phyloP scores from a whole-genome alignment of 1,284 basidiomycete genomes.

The Rugosomyces carneus region DNA sequence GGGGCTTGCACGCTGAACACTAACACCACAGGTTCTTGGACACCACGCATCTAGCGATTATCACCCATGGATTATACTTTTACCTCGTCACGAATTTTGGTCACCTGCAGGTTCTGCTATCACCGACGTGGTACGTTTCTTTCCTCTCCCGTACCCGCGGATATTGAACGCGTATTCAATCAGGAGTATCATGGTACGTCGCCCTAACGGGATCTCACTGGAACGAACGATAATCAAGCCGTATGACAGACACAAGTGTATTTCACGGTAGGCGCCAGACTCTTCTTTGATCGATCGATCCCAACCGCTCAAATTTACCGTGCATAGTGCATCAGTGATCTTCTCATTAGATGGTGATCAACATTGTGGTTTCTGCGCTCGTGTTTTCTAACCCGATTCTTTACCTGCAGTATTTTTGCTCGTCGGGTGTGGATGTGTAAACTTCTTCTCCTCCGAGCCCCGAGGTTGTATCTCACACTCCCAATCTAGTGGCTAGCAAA shows the following conservation, averaged over 20 bases:
- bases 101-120: slow-evolving; percentile 18
- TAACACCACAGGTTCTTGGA: slow-evolving; percentile 22
- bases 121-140: slow-evolving; percentile 24
- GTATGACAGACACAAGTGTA: slow-evolving; percentile 15
- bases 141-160: neutral
- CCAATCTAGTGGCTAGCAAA: slow-evolving; percentile 7
- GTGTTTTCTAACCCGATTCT: neutral
- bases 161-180: neutral
- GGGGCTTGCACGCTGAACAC: neutral
- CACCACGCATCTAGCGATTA: slow-evolving; percentile 25
- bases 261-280: slow-evolving; percentile 9
- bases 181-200: slow-evolving; percentile 17
- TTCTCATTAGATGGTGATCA: slow-evolving; percentile 16
- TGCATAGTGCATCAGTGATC: slow-evolving; percentile 14
- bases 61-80: slow-evolving; percentile 27
- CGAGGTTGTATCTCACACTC: neutral
- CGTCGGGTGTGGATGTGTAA: slow-evolving; percentile 16
- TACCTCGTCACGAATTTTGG: slow-evolving; percentile 28
- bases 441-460: neutral
- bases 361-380: neutral
- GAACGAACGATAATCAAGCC: neutral
- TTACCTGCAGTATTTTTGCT: slow-evolving; percentile 13
- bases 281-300: neutral
- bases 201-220: neutral
- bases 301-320: neutral